These are phyloP conservation scores for Phytophthora fragariae DNA, from an alignment of 352 stramenopile species.

Conservation along the genomic window DNA sequence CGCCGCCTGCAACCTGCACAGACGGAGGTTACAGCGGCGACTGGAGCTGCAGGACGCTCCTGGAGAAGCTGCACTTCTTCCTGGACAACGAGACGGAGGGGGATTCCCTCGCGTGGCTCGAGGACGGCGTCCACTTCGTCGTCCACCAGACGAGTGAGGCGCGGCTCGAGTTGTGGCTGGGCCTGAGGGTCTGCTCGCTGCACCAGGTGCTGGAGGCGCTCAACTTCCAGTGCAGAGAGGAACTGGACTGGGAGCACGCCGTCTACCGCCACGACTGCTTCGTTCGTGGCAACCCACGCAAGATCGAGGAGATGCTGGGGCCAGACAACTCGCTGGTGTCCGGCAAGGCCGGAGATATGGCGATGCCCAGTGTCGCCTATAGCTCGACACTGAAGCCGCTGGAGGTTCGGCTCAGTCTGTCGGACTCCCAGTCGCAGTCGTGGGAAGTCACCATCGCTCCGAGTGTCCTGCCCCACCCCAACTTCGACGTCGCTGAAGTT, in stretches of 20 bases:
- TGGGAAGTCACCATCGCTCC: constrained; percentile 52
- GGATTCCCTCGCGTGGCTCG: constrained; percentile 28
- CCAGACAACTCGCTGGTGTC: background rate
- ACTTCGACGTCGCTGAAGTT: constrained; percentile 17
- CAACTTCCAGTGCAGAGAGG: constrained; percentile 32
- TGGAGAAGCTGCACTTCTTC: constrained; percentile 31
- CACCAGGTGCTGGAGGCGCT: constrained; percentile 29
- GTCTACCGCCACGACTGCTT: constrained; percentile 40
- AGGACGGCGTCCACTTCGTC: constrained; percentile 28
- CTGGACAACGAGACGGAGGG: constrained; percentile 26
- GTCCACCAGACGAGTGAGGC: constrained; percentile 16
- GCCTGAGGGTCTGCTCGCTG: constrained; percentile 32
- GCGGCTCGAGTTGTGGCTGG: constrained; percentile 22
- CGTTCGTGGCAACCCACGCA: constrained; percentile 22
- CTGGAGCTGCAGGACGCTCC: constrained; percentile 30
- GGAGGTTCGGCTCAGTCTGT: constrained; percentile 59
- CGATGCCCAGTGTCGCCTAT: constrained; percentile 48
- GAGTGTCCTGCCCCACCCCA: constrained; percentile 35
- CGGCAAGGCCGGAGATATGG: constrained; percentile 15
- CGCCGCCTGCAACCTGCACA: background rate
- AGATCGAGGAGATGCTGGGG: constrained; percentile 25
- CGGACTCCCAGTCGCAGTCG: constrained; percentile 23
- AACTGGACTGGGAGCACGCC: constrained; percentile 13
- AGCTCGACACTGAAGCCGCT: constrained; percentile 54
- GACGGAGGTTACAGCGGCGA: constrained; percentile 11